Conservation (phyloP, 2,329 filamentous ascomycete species). For the Talaromyces sp. region DNA sequence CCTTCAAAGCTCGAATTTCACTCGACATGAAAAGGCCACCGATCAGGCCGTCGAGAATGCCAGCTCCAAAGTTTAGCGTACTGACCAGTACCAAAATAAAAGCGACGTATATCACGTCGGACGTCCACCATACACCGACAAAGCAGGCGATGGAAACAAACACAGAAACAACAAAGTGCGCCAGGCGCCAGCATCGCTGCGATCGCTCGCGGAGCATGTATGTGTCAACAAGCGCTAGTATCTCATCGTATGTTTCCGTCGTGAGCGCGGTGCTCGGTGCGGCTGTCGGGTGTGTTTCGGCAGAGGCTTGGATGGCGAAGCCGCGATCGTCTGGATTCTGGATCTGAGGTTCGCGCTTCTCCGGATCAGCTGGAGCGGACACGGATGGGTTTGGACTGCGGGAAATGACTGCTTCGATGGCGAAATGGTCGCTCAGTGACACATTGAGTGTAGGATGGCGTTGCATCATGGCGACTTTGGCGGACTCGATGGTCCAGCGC, state of each 20-base stretch:
- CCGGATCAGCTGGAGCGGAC: slow-evolving; percentile 3
- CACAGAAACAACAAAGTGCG: slow-evolving; percentile 67
- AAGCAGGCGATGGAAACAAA: slow-evolving; percentile 66
- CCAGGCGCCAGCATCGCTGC: slow-evolving; percentile 65
- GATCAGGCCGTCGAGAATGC: slow-evolving; percentile 78
- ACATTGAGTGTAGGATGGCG: slow-evolving; percentile 75
- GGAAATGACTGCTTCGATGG: slow-evolving; percentile 71
- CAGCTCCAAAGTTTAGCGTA: slow-evolving; percentile 68
- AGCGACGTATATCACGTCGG: slow-evolving; percentile 59
- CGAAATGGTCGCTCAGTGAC: slow-evolving; percentile 92
- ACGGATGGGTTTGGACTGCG: slow-evolving; percentile 2
- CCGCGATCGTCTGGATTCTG: slow-evolving; percentile 14
- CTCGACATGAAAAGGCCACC: slow-evolving; percentile 79
- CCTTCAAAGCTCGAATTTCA: slow-evolving; percentile 74
- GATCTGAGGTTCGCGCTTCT: slow-evolving; percentile 6
- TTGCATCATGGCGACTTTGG: slow-evolving; percentile 71
- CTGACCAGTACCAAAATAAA: slow-evolving; percentile 77
- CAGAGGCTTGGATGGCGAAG: slow-evolving; percentile 3
- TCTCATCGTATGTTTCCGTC: slow-evolving; percentile 60
- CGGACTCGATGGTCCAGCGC: slow-evolving; percentile 65
- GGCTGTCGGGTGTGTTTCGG: slow-evolving; percentile 8
- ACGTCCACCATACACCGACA: slow-evolving; percentile 77
- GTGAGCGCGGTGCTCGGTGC: slow-evolving; percentile 30
- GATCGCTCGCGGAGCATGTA: slow-evolving; percentile 66
- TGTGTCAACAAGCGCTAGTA: slow-evolving; percentile 61